These are phyloP conservation scores for Pseudozyma sp. DNA, from an alignment of 1,284 basidiomycete genomes.

Conservation along the genomic window DNA sequence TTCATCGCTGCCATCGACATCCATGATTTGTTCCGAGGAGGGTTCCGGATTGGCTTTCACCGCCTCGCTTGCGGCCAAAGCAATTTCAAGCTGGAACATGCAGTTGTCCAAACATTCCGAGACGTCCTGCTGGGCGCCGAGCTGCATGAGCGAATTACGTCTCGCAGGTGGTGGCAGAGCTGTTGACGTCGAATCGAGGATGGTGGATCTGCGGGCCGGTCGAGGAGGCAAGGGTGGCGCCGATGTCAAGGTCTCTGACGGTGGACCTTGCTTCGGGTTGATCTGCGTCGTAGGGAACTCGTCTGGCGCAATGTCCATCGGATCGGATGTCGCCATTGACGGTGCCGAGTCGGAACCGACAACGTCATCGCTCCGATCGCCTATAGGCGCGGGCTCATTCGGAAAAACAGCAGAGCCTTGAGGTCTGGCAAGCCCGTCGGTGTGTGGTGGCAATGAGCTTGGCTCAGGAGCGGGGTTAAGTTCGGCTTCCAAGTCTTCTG, in stretches of 20 bases:
- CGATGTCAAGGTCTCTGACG: neutral
- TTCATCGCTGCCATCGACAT: constrained; percentile 24
- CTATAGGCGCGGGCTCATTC: constrained; percentile 13
- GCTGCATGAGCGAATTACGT: constrained; percentile 61
- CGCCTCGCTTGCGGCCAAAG: constrained; percentile 74
- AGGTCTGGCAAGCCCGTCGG: neutral
- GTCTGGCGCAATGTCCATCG: constrained; percentile 33
- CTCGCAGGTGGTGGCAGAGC: constrained; percentile 34
- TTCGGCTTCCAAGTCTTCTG: constrained; percentile 74
- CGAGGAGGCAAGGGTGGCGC: constrained; percentile 31
- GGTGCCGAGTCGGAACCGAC: neutral
- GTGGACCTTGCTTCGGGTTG: neutral
- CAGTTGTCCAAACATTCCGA: constrained; percentile 99
- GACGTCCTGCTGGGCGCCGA: constrained; percentile 96
- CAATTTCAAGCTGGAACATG: constrained; percentile 97
- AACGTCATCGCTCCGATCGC: neutral
- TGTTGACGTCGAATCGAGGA: constrained; percentile 6
- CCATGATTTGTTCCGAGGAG: constrained; percentile 20
- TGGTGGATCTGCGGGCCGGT: constrained; percentile 18
- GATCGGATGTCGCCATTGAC: neutral
- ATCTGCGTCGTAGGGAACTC: neutral
- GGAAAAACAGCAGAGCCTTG: neutral
- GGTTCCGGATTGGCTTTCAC: neutral
- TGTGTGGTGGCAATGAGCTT: neutral
- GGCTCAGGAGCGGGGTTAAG: constrained; percentile 14